These are phyloP conservation scores for Exophiala xenobiotica DNA, from an alignment of 2,329 filamentous ascomycete species.

Conservation along the genomic window DNA sequence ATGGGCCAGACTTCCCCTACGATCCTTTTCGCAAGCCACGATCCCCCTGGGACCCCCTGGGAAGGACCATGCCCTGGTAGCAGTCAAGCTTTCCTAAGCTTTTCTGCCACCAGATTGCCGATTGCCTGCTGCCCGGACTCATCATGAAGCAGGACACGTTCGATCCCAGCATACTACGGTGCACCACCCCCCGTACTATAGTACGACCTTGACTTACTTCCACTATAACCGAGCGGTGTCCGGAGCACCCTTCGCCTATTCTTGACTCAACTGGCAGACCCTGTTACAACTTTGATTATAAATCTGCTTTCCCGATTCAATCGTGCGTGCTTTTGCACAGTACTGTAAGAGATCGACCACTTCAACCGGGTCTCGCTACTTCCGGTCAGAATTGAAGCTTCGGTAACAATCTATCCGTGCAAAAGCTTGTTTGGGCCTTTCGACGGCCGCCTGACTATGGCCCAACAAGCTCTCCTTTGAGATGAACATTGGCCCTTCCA, in stretches of 20 bases:
- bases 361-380: conserved; percentile 42
- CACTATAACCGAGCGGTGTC: no score
- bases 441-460: conserved; percentile 14
- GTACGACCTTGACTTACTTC: no score
- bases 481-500: conserved; percentile 49
- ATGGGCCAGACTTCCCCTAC: neutral
- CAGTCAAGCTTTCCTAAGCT: conserved; percentile 33
- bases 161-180: neutral
- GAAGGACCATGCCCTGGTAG: conserved; percentile 6
- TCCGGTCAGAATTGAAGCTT: conserved; percentile 20
- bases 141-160: conserved; percentile 20
- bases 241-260: neutral
- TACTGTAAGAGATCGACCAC: no score
- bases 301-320: neutral
- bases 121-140: conserved; percentile 17
- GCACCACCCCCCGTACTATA: neutral
- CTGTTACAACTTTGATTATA: neutral
- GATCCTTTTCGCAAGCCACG: neutral
- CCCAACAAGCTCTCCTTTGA: conserved; percentile 42
- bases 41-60: conserved; percentile 1
- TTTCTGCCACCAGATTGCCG: conserved; percentile 39
- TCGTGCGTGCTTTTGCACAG: no score
- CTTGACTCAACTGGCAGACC: neutral
- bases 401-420: conserved; percentile 3
- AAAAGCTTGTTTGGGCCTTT: conserved; percentile 4